phyloP scores from a whole-genome alignment of 73 alveolate genomes.

The Tetrahymena elliotti region DNA sequence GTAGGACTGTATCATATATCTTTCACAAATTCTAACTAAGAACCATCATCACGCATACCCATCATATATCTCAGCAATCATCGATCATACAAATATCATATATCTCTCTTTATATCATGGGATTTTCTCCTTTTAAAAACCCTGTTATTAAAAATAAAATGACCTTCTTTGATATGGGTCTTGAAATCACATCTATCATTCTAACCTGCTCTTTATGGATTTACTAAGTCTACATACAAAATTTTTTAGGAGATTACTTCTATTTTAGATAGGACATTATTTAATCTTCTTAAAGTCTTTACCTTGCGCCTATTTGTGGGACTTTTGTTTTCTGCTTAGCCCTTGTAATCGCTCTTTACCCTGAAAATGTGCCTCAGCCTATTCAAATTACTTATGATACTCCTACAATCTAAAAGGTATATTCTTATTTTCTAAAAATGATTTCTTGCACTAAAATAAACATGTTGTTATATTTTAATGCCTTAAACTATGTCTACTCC shows the following conservation, averaged over 20 bases:
- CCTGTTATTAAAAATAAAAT: background rate
- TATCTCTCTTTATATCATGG: background rate
- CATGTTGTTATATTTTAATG: background rate
- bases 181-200: background rate
- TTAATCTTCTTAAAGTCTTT: background rate
- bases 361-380: background rate
- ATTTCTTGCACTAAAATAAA: background rate
- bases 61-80: background rate
- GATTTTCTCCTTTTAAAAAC: background rate
- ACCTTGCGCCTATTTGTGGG: background rate
- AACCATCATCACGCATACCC: background rate
- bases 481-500: background rate
- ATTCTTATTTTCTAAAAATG: background rate
- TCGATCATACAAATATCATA: too few species aligned
- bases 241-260: background rate
- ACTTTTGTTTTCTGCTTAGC: background rate
- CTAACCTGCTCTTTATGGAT: background rate
- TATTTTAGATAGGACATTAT: background rate
- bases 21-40: background rate
- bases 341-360: background rate
- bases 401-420: background rate
- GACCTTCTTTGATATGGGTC: background rate
- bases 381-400: background rate
- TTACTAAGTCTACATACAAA: background rate
- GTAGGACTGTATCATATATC: background rate